Percentiles rank a stretch among this genome's conserved stretches.
phyloP scores from a whole-genome alignment of 768 basidiomycete species.

The Boletus rubropictus region DNA sequence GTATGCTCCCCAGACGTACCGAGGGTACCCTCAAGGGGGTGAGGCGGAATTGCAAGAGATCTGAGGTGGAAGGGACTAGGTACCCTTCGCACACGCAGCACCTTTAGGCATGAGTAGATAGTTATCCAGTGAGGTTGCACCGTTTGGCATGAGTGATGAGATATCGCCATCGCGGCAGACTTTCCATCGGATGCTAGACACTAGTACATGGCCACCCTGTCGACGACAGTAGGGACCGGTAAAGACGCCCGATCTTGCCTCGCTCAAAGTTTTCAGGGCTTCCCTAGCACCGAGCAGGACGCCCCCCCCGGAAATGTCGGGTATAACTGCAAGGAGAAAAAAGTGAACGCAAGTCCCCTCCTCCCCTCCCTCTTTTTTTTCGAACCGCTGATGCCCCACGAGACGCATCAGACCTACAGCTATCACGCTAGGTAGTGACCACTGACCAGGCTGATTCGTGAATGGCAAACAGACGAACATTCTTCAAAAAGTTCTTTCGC shows the following conservation, averaged over 20 bases:
- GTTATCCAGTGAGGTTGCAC: neutral
- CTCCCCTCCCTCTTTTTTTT: too few relatives aligned
- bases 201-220: conserved; percentile 12
- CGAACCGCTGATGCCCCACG: neutral
- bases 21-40: conserved; percentile 42
- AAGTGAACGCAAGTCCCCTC: neutral
- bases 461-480: neutral
- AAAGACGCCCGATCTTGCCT: neutral
- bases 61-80: conserved; percentile 37
- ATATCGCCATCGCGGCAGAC: neutral
- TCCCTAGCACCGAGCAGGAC: neutral
- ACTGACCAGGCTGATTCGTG: conserved; percentile 4
- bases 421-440: neutral
- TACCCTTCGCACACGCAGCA: conserved; percentile 25
- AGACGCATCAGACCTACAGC: neutral
- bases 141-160: neutral
- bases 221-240: neutral
- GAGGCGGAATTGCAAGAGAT: conserved; percentile 34
- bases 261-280: neutral
- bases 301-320: neutral
- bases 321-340: neutral
- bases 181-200: neutral
- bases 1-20: conserved; percentile 18
- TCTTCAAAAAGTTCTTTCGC: neutral
- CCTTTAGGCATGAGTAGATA: conserved; percentile 33